Conservation (phyloP, 805 yeast genomes). For the Yamadazyma sp. region DNA sequence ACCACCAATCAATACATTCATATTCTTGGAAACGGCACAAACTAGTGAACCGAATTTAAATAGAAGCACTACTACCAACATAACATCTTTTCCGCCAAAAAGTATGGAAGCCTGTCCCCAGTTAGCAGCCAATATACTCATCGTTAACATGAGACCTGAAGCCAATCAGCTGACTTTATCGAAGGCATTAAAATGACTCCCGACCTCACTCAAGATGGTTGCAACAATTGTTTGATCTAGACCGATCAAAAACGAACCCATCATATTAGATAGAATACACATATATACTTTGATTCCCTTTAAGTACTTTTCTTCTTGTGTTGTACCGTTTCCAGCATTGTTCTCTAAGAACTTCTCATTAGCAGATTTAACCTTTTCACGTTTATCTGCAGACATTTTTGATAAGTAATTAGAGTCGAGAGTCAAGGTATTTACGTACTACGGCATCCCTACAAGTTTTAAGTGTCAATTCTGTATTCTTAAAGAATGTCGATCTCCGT, state of each 20-base stretch:
- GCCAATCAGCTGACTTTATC: conserved; percentile 38
- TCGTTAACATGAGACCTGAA: conserved; percentile 36
- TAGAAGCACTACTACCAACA: conserved; percentile 11
- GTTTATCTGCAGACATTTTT: too few species aligned
- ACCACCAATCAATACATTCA: conserved; percentile 42
- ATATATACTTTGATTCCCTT: conserved; percentile 25
- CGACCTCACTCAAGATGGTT: conserved; percentile 34
- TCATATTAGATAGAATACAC: conserved; percentile 28
- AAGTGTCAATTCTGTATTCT: too few species aligned
- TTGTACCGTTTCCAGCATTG: conserved; percentile 46
- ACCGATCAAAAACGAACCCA: conserved; percentile 34
- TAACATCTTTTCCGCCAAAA: conserved; percentile 36
- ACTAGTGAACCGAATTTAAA: conserved; percentile 30
- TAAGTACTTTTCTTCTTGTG: conserved; percentile 37
- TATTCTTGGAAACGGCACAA: conserved; percentile 35
- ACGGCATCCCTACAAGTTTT: too few species aligned
- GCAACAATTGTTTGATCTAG: conserved; percentile 42
- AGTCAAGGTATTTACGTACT: too few species aligned
- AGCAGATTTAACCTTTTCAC: background rate
- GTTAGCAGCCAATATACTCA: conserved; percentile 33
- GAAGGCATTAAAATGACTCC: conserved; percentile 34
- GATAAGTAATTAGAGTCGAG: too few species aligned
- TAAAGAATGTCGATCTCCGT: too few species aligned
- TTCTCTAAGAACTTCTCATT: conserved; percentile 30
- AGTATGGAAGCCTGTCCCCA: conserved; percentile 39